These are phyloP conservation scores for Verticillium nubilum DNA, from an alignment of 2,329 filamentous ascomycete species.

Conservation along the genomic window DNA sequence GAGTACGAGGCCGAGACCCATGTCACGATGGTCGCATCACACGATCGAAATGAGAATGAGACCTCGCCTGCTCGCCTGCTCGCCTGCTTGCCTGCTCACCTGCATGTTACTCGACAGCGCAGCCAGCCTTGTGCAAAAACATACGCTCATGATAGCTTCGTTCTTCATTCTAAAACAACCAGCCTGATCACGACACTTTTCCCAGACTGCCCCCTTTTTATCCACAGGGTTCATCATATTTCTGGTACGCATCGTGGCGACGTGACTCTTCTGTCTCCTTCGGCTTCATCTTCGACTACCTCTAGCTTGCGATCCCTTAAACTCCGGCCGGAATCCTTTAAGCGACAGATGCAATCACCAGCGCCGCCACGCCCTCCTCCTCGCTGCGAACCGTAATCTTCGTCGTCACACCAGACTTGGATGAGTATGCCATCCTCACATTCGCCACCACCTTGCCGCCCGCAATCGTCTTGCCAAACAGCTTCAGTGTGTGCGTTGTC, in stretches of 20 bases:
- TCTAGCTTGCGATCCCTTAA: not conserved
- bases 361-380: constrained; percentile 81
- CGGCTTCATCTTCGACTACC: not conserved
- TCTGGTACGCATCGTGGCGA: not conserved
- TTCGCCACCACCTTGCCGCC: constrained; percentile 84
- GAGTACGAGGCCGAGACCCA: no score
- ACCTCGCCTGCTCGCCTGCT: no score
- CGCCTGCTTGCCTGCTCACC: no score
- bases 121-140: not conserved
- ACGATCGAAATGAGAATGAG: not conserved
- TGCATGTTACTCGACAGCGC: no score
- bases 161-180: not conserved
- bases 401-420: constrained; percentile 89
- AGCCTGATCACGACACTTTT: not conserved
- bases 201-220: not conserved
- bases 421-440: constrained; percentile 89
- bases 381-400: constrained; percentile 92
- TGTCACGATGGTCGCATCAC: not conserved
- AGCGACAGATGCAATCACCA: constrained; percentile 80
- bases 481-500: constrained; percentile 88
- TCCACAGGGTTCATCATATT: not conserved
- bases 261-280: not conserved
- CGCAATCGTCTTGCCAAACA: constrained; percentile 90
- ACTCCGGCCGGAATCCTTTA: constrained; percentile 34
- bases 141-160: constrained; percentile 1